phyloP scores from a whole-genome alignment of 345 rosid genomes.

The Bretschneidera sinensis region DNA sequence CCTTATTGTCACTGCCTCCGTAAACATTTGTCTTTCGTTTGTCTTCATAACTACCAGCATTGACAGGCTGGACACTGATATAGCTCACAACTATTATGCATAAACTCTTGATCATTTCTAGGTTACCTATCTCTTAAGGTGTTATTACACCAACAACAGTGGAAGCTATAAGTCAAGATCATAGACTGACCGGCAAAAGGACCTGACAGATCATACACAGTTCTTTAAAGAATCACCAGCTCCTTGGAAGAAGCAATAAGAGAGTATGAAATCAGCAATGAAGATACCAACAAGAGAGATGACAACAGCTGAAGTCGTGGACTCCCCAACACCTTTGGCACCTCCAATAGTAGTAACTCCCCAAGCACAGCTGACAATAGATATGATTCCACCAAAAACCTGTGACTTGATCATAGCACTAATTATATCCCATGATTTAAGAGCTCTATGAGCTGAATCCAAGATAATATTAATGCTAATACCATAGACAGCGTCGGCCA shows the following conservation, averaged over 20 bases:
- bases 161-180: too few species aligned
- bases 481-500: slow-evolving; percentile 68
- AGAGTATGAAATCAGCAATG: slow-evolving; percentile 70
- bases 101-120: too few species aligned
- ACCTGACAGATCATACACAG: slow-evolving; percentile 25
- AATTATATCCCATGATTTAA: slow-evolving; percentile 67
- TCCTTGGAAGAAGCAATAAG: slow-evolving; percentile 78
- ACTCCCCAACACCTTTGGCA: slow-evolving; percentile 85
- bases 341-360: slow-evolving; percentile 82
- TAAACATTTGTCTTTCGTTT: too few species aligned
- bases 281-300: slow-evolving; percentile 82
- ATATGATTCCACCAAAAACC: slow-evolving; percentile 76
- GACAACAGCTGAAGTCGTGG: slow-evolving; percentile 81
- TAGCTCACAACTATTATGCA: too few species aligned
- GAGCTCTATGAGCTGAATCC: slow-evolving; percentile 75
- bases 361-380: slow-evolving; percentile 84
- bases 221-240: slow-evolving; percentile 80
- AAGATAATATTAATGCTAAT: slow-evolving; percentile 65
- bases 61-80: too few species aligned
- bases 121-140: too few species aligned
- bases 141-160: too few species aligned
- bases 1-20: too few species aligned
- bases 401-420: slow-evolving; percentile 86
- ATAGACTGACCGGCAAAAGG: neutral
- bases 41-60: too few species aligned